Conservation (phyloP, 1,139 yeast species). For the Zygosaccharomyces sapae region DNA sequence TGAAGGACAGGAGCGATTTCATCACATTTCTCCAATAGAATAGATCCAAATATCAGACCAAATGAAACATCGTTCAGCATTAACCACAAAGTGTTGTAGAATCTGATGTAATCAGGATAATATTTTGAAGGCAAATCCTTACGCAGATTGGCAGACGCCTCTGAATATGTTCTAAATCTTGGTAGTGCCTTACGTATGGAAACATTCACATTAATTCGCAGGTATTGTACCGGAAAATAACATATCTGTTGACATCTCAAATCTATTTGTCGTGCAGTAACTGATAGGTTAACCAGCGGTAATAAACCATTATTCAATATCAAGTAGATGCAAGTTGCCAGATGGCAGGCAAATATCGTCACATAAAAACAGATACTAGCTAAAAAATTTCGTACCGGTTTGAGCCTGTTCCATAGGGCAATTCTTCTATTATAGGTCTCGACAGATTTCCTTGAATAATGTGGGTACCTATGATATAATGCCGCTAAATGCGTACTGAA, state of each 20-base stretch:
- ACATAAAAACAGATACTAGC: conserved; percentile 9
- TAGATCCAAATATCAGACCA: conserved; percentile 58
- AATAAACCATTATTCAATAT: conserved; percentile 39
- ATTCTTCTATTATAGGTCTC: conserved; percentile 1
- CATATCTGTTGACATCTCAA: conserved; percentile 72
- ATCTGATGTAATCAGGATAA: conserved; percentile 74
- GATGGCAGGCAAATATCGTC: conserved; percentile 27
- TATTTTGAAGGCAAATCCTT: conserved; percentile 31
- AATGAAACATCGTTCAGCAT: conserved; percentile 74
- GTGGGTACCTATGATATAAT: conserved; percentile 22
- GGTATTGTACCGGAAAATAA: conserved; percentile 76
- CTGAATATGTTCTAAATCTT: conserved; percentile 27
- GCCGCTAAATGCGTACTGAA: conserved; percentile 24
- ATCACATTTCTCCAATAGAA: conserved; percentile 46
- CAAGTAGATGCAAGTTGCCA: conserved; percentile 38
- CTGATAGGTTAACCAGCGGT: conserved; percentile 47
- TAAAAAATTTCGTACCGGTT: conserved; percentile 2
- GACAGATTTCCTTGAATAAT: conserved; percentile 2
- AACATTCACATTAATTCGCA: conserved; percentile 43
- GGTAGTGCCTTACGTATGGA: conserved; percentile 39
- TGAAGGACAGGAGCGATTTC: conserved; percentile 25
- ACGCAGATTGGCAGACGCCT: conserved; percentile 11
- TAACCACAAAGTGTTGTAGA: conserved; percentile 87
- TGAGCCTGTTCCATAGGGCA: neutral
- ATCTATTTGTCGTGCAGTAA: conserved; percentile 74